phyloP scores from a whole-genome alignment of 192 early-diverging fungal genomes.

The Linderina pennispora region DNA sequence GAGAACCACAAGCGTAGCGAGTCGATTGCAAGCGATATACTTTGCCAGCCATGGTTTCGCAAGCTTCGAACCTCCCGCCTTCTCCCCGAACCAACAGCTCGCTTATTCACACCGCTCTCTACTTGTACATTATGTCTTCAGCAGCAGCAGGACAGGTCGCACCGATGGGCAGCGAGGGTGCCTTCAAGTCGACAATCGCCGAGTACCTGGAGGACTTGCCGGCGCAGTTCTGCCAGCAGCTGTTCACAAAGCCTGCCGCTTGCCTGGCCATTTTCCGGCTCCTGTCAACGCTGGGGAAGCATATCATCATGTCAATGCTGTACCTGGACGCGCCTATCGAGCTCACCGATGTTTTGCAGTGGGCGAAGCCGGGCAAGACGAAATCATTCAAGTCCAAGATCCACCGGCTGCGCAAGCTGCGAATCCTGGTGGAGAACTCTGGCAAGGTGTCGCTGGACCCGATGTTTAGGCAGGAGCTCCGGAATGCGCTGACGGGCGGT shows the following conservation, averaged over 20 bases:
- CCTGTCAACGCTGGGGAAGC: slow-evolving; percentile 78
- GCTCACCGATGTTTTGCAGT: slow-evolving; percentile 57
- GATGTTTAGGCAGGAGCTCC: slow-evolving; percentile 61
- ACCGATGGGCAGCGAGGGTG: slow-evolving; percentile 37
- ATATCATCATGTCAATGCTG: slow-evolving; percentile 84
- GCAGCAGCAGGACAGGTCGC: slow-evolving; percentile 1
- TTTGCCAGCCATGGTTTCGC: too few species aligned
- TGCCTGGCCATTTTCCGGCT: slow-evolving; percentile 90
- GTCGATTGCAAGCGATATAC: too few species aligned
- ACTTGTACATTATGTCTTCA: too few species aligned
- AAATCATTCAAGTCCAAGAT: slow-evolving; percentile 60
- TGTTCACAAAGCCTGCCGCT: slow-evolving; percentile 88
- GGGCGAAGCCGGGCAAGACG: slow-evolving; percentile 43
- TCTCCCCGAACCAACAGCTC: too few species aligned
- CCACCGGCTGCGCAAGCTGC: slow-evolving; percentile 62
- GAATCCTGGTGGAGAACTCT: slow-evolving; percentile 57
- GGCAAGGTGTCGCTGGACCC: slow-evolving; percentile 55
- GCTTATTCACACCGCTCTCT: too few species aligned
- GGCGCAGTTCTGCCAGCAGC: slow-evolving; percentile 60
- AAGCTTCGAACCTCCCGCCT: too few species aligned
- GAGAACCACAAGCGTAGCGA: too few species aligned
- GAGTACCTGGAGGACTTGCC: slow-evolving; percentile 79
- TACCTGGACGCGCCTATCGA: slow-evolving; percentile 62
- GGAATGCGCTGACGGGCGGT: slow-evolving; percentile 67
- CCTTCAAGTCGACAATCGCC: slow-evolving; percentile 69